Percentiles rank a stretch among this genome's conserved stretches.
Conservation (phyloP, 2,329 filamentous ascomycete genomes). For the Eutypella sp. region DNA sequence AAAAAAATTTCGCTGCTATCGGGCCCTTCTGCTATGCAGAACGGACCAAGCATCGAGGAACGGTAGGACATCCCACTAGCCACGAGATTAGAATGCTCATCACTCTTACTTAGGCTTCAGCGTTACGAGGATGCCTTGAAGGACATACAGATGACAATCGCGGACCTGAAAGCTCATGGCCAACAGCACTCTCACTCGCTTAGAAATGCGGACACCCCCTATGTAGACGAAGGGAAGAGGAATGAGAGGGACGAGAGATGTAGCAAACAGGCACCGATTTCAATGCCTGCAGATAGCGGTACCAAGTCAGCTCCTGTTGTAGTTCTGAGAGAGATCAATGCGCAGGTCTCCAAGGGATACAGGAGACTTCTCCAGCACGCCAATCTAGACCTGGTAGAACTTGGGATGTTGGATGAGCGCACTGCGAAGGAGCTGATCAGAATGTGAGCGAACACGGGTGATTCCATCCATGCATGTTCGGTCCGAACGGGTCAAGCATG, state of each 20-base stretch:
- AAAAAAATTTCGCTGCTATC: constrained; percentile 4
- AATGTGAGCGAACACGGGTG: constrained; percentile 17
- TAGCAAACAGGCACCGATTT: constrained; percentile 20
- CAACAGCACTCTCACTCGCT: constrained; percentile 4
- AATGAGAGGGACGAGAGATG: constrained; percentile 11
- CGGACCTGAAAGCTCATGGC: constrained; percentile 10
- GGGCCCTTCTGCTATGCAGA: constrained; percentile 2
- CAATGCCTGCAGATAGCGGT: constrained; percentile 25
- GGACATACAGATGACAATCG: constrained; percentile 22
- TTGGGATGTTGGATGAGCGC: constrained; percentile 25
- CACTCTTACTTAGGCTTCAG: constrained; percentile 14
- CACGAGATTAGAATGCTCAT: constrained; percentile 1
- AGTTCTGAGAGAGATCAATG: constrained; percentile 26
- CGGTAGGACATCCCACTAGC: constrained; percentile 14
- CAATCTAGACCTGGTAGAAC: constrained; percentile 25
- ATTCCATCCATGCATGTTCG: neutral
- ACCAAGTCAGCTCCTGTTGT: constrained; percentile 26
- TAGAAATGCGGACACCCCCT: constrained; percentile 3
- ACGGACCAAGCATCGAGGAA: constrained; percentile 16
- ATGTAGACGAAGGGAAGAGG: constrained; percentile 3
- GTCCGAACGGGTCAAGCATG: neutral
- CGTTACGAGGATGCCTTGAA: constrained; percentile 20
- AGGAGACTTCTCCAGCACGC: constrained; percentile 21
- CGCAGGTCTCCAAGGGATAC: constrained; percentile 23
- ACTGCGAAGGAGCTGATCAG: constrained; percentile 25